Evolutionary conservation across 2,329 filamentous ascomycete species (phyloP), one percentile per base, ranked within the genome.

Genomic region (Trichophaea hybrida): DNA sequence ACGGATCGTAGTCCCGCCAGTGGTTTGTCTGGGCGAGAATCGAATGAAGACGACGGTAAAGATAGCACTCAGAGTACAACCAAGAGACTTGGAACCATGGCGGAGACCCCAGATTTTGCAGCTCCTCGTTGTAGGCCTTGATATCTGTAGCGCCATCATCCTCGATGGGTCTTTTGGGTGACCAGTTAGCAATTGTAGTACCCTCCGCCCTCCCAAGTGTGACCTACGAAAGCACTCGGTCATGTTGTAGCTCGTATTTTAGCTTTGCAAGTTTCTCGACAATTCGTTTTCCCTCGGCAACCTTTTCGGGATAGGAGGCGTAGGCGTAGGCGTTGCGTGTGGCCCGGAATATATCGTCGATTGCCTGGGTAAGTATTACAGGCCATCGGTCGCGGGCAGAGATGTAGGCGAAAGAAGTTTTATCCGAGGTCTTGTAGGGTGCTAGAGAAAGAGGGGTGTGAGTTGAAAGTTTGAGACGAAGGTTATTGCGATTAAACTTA

Each of bases 221-320:
- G 59, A 69, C 80, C 64, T 77, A 91, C 86, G 79, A 84, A 67
- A 97, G 73, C 64, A 80, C 76, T 48, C 89, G 82, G 72, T 96
- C 83, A 71, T 98, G 93, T 71, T 95, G 87, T 49, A 97, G 75
- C 74, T 97, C 91, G 74, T 97, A 96, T 74, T 98, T 98, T 68
- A 98, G 78, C 65, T 78, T 80, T 4, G 84, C 85, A 10, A 98
- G 77, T 66, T 85, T 80, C 70, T 86, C 82, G 46, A 94, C 79
- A 61, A 98, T 89, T 68, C 76, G 77, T 76, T 96, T 96, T 69
- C 93, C 93, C 72, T 97, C 93, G 31, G 80, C 79, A 37, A 77
- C 73, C 70, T 85, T 85, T 61, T 81, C 78, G 7, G 82, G 73
- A 55, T 88, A 81, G 38, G 79, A 76, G 56, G 76, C 75, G n/a